Conservation (phyloP, 345 rosid genomes). For the Linum tenue region DNA sequence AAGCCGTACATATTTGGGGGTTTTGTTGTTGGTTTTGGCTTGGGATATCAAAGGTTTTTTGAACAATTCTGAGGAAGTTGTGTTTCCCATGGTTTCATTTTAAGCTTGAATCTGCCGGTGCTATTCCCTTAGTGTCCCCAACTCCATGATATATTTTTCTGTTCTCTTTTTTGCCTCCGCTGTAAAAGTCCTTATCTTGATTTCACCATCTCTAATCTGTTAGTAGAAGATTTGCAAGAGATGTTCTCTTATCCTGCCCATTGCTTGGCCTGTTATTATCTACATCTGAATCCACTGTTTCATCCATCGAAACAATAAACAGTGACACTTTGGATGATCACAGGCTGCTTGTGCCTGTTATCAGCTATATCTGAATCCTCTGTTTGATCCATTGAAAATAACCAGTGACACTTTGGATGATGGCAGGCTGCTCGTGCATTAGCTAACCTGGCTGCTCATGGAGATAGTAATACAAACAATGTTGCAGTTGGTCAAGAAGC, state of each 20-base stretch:
- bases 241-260: neutral
- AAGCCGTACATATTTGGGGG: neutral
- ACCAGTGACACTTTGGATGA: neutral
- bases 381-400: neutral
- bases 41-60: neutral
- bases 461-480: slow-evolving; percentile 82
- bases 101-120: neutral
- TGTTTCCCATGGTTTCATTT: neutral
- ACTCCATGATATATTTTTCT: neutral
- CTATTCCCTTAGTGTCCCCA: neutral
- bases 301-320: too few relatives aligned
- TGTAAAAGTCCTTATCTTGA: neutral
- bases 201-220: neutral
- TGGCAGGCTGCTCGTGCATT: slow-evolving; percentile 84
- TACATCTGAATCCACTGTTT: too few relatives aligned
- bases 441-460: slow-evolving; percentile 96
- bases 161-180: neutral
- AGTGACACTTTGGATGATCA: too few relatives aligned
- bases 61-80: neutral
- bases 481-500: slow-evolving; percentile 93
- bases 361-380: neutral
- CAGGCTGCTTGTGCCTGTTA: too few relatives aligned
- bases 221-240: neutral
- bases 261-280: neutral
- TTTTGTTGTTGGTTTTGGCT: neutral